Conservation (phyloP, 108 stramenopile genomes). For the Nannochloropsis oceanica region DNA sequence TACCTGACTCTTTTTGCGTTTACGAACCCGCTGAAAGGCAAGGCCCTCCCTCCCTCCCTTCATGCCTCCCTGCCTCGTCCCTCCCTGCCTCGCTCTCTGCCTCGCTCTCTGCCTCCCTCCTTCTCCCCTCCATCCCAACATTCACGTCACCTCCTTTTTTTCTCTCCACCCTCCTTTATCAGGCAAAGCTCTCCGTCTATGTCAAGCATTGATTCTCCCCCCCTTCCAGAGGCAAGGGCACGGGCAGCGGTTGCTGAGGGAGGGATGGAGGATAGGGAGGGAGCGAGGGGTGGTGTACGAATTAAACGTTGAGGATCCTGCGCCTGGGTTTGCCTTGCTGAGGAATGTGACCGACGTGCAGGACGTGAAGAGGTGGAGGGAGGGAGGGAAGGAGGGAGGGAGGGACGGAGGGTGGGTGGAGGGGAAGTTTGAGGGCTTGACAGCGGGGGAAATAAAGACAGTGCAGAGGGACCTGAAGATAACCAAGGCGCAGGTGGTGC, state of each 20-base stretch:
- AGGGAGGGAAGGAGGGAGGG: not conserved
- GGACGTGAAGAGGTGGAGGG: not conserved
- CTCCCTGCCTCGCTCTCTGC: too few species aligned
- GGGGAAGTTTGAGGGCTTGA: not conserved
- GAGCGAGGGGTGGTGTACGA: constrained; percentile 10
- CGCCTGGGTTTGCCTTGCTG: constrained; percentile 14
- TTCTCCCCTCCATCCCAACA: too few species aligned
- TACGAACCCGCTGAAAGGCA: constrained; percentile 21
- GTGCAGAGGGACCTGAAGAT: constrained; percentile 2
- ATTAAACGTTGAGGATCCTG: constrained; percentile 24
- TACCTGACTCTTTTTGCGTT: constrained; percentile 23
- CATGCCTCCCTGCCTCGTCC: too few species aligned
- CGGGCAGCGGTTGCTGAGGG: constrained; percentile 3
- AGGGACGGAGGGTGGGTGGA: too few species aligned
- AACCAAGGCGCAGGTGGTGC: constrained; percentile 13
- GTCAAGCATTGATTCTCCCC: constrained; percentile 21
- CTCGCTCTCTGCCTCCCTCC: too few species aligned
- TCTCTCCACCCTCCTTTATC: constrained; percentile 9
- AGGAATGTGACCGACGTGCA: not conserved
- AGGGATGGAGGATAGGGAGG: not conserved
- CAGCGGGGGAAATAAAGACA: not conserved
- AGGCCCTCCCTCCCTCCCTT: too few species aligned
- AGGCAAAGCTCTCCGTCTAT: constrained; percentile 12
- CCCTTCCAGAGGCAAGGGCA: constrained; percentile 12
- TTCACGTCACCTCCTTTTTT: constrained; percentile 9